Percentiles rank a stretch among this genome's conserved stretches.
Evolutionary conservation across 2,329 filamentous ascomycete genomes (phyloP).

Genomic region (Aspergillus neotritici): DNA sequence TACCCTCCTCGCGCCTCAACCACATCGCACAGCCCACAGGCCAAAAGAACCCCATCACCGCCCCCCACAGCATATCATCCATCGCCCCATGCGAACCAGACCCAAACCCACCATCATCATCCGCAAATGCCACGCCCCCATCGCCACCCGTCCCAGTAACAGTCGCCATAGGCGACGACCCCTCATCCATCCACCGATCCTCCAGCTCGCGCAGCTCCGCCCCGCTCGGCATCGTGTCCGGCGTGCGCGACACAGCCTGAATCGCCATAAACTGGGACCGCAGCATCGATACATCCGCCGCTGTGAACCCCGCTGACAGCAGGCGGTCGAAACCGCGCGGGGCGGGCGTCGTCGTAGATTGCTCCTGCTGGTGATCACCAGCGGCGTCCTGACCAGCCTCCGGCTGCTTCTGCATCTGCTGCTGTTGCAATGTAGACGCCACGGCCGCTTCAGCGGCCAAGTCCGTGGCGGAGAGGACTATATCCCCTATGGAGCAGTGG

Average conservation of each 20-base stretch:
- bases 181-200: slow-evolving; percentile 81
- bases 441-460: slow-evolving; percentile 59
- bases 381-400: slow-evolving; percentile 2
- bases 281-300: slow-evolving; percentile 75
- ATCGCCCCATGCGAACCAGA: slow-evolving; percentile 51
- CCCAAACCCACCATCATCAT: slow-evolving; percentile 41
- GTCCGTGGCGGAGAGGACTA: slow-evolving; percentile 62
- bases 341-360: slow-evolving; percentile 46
- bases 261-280: slow-evolving; percentile 85
- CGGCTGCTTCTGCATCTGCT: slow-evolving; percentile 11
- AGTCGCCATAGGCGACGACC: slow-evolving; percentile 43
- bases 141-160: slow-evolving; percentile 34
- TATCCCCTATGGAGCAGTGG: slow-evolving; percentile 83
- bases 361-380: slow-evolving; percentile 8
- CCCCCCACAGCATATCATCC: slow-evolving; percentile 82
- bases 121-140: slow-evolving; percentile 19
- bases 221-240: slow-evolving; percentile 80
- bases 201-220: slow-evolving; percentile 71
- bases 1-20: slow-evolving; percentile 77
- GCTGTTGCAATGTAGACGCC: slow-evolving; percentile 25
- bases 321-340: slow-evolving; percentile 86
- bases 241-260: slow-evolving; percentile 73
- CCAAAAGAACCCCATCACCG: slow-evolving; percentile 91
- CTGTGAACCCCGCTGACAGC: slow-evolving; percentile 71
- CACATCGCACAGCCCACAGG: slow-evolving; percentile 80